Evolutionary conservation across 306 rosid genomes (phyloP).

Genomic region (Cucumis melo): DNA sequence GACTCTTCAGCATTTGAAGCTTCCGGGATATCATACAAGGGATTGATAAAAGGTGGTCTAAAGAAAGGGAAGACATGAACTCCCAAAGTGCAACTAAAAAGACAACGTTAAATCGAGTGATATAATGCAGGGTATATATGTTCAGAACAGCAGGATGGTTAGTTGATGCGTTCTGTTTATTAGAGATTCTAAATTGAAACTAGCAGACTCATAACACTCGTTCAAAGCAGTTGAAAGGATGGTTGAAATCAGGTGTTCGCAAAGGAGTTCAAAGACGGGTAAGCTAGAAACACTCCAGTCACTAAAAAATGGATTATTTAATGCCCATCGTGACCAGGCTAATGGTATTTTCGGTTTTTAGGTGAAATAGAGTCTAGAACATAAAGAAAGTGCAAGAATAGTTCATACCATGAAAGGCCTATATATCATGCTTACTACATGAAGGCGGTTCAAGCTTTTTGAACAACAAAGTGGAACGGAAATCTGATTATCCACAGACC

Average conservation of each 20-base stretch:
- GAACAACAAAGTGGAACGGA: constrained; percentile 38
- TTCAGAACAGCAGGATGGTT: background rate
- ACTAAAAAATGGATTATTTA: background rate
- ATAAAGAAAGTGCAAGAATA: background rate
- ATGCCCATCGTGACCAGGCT: background rate
- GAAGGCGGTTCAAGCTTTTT: constrained; percentile 46
- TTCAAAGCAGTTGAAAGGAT: background rate
- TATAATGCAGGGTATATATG: background rate
- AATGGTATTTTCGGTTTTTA: background rate
- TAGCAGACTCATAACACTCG: background rate
- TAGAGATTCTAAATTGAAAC: background rate
- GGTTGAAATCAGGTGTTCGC: background rate
- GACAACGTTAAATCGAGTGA: background rate
- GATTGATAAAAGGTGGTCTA: background rate
- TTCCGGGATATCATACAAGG: background rate
- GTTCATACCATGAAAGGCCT: constrained; percentile 69
- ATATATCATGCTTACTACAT: constrained; percentile 45
- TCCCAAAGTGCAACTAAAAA: background rate
- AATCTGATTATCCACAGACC: constrained; percentile 21
- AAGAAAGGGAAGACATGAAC: background rate
- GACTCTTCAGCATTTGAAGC: background rate
- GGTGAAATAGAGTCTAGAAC: background rate
- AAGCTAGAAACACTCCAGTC: background rate
- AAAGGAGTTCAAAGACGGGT: background rate
- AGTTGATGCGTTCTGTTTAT: background rate